Base-by-base conservation (phyloP, 2,329 filamentous ascomycete genomes). In the Venturia pyrina region DNA sequence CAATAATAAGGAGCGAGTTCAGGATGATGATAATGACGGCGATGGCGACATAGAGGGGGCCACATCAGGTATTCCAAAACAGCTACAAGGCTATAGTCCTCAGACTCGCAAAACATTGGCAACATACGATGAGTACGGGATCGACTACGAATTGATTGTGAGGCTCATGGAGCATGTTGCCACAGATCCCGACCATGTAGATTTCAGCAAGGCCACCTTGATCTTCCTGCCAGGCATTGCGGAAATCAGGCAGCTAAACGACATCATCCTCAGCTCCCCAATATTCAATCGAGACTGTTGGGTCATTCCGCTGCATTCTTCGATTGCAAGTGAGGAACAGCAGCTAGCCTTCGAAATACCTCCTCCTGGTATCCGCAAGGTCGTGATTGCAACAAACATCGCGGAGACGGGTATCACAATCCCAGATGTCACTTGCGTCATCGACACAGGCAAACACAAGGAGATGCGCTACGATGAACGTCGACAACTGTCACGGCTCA, bases 331-430 rank as follows among this genome's bases (percentile, higher is more conserved):
- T 60, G 93, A 98, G 72, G 95, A 99, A 68, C 95, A 99, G 74
- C 93, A 99, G 76, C 88, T 89, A 43, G 95, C 95, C 0, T 99
- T 99, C 74, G 80, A 91, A 6, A 78, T 96, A 0, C 95, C 95
- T 6, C 91, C 93, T 0, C 83, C 82, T 3, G 93, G 93, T 0
- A 82, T 87, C 66, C 85, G 93, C 68, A 99, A 99, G 78, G 95
- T 99, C 69, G 93, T 99, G 1, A 83, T 99, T 65, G 93, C 95
- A 1, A 99, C 95, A 17, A 99, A 99, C 73, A 99, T 99, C 75
- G 95, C 95, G 5, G 95, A 99, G 76, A 99, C 95, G 0, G 95
- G 95, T 79, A 96, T 99, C 73, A 99, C 95, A 0, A 99, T 99
- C 69, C 95, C 95, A 0, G 95, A 99, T 74, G 91, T 99, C 40